Percentiles rank a stretch among this genome's conserved stretches.
Evolutionary conservation across 352 stramenopile genomes (phyloP).

Genomic region (Elongisporangium prolatum): DNA sequence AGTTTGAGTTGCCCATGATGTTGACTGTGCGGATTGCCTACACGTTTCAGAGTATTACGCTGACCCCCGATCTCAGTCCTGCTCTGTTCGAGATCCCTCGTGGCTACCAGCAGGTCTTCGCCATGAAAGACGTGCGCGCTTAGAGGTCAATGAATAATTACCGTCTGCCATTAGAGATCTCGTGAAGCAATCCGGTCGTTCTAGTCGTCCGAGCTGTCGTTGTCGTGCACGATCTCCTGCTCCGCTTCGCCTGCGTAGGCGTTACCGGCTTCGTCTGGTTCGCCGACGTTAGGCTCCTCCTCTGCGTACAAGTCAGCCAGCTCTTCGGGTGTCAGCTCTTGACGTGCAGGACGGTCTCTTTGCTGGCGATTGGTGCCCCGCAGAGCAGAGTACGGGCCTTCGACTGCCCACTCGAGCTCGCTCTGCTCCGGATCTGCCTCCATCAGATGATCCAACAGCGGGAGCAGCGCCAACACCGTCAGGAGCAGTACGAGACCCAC

Average conservation of each 20-base stretch:
- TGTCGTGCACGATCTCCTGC: background rate
- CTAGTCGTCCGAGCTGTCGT: background rate
- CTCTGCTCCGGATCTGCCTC: background rate
- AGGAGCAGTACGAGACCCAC: conserved; percentile 11
- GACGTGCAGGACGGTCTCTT: background rate
- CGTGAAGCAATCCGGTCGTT: background rate
- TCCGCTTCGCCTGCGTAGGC: background rate
- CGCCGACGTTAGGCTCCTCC: background rate
- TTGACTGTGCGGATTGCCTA: conserved; percentile 78
- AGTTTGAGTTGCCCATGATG: conserved; percentile 82
- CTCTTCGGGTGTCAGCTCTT: background rate
- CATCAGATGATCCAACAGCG: background rate
- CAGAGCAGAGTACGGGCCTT: background rate
- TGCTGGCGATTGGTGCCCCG: background rate
- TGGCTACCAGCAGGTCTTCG: conserved; percentile 51
- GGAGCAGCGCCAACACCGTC: conserved; percentile 12
- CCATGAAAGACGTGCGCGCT: conserved; percentile 44
- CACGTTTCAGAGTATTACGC: conserved; percentile 69
- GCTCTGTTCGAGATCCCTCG: conserved; percentile 52
- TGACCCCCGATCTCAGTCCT: conserved; percentile 42
- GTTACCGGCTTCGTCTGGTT: background rate
- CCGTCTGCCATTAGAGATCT: background rate
- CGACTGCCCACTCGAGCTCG: background rate
- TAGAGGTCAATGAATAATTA: conserved; percentile 9
- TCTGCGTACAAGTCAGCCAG: background rate